phyloP scores from a whole-genome alignment of 2,329 filamentous ascomycete species.

The Exophiala dermatitidis region DNA sequence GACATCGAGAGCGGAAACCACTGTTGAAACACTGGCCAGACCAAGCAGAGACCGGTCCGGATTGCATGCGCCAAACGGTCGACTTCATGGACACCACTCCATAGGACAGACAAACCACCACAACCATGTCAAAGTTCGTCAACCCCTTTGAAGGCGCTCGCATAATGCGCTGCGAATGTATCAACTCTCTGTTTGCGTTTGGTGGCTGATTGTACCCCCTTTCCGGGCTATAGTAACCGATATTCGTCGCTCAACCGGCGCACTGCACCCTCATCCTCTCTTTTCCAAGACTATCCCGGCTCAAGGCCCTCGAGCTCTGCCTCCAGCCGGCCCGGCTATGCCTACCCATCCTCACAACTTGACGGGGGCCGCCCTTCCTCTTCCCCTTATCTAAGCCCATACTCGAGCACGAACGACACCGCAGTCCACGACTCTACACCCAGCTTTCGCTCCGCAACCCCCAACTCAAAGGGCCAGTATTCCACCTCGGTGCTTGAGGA shows the following conservation, averaged over 20 bases:
- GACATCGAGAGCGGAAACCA: too few species aligned
- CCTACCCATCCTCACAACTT: conserved; percentile 14
- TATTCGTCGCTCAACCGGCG: conserved; percentile 57
- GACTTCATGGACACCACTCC: conserved; percentile 1
- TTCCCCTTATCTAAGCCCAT: conserved; percentile 15
- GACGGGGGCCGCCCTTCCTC: conserved; percentile 5
- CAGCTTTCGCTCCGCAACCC: conserved; percentile 19
- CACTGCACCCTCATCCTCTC: conserved; percentile 58
- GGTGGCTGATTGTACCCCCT: background rate
- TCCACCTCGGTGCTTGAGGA: conserved; percentile 85
- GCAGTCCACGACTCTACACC: conserved; percentile 3
- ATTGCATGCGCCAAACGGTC: background rate
- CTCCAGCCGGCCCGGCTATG: conserved; percentile 17
- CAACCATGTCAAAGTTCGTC: conserved; percentile 19
- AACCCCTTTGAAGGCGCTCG: background rate
- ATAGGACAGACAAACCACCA: conserved; percentile 1
- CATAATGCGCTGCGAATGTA: too few species aligned
- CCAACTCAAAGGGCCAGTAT: conserved; percentile 67
- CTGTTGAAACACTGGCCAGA: too few species aligned
- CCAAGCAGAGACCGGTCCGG: too few species aligned
- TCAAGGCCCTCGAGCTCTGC: conserved; percentile 25
- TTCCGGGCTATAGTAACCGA: conserved; percentile 35
- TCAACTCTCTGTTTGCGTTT: too few species aligned
- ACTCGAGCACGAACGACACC: conserved; percentile 11
- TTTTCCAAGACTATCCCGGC: conserved; percentile 52